Evolutionary conservation across 208 protist species (phyloP).

Genomic region (Leishmania tropica): DNA sequence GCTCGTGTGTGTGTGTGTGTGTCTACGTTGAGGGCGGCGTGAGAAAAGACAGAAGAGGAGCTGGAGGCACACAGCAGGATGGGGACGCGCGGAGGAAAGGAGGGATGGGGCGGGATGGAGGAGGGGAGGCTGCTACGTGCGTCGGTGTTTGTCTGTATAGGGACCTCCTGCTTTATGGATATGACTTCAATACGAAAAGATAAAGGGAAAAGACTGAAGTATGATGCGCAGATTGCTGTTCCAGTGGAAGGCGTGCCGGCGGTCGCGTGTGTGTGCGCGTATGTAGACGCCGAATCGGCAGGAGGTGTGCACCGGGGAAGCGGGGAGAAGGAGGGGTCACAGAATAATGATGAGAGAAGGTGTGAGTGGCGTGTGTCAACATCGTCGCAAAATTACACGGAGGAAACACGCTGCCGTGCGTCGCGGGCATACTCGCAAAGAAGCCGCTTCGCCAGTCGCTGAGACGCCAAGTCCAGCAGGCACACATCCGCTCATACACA

Average conservation of each 20-base stretch:
- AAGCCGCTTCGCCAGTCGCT: neutral
- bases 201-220: neutral
- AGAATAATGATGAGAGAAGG: neutral
- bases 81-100: neutral
- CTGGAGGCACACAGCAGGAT: neutral
- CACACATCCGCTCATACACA: neutral
- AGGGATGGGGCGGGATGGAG: neutral
- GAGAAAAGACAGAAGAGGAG: neutral
- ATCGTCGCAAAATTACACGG: neutral
- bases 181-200: neutral
- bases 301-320: neutral
- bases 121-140: neutral
- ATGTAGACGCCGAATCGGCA: neutral
- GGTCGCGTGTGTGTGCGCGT: neutral
- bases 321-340: neutral
- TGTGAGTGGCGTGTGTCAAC: neutral
- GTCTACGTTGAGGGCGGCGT: neutral
- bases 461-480: neutral
- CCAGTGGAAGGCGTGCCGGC: neutral
- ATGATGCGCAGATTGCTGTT: neutral
- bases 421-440: neutral
- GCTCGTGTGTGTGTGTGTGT: neutral
- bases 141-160: neutral
- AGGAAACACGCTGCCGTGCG: neutral
- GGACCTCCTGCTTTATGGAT: neutral